Evolutionary conservation across 768 basidiomycete genomes (phyloP).

Genomic region (Lyophyllum shimeji): DNA sequence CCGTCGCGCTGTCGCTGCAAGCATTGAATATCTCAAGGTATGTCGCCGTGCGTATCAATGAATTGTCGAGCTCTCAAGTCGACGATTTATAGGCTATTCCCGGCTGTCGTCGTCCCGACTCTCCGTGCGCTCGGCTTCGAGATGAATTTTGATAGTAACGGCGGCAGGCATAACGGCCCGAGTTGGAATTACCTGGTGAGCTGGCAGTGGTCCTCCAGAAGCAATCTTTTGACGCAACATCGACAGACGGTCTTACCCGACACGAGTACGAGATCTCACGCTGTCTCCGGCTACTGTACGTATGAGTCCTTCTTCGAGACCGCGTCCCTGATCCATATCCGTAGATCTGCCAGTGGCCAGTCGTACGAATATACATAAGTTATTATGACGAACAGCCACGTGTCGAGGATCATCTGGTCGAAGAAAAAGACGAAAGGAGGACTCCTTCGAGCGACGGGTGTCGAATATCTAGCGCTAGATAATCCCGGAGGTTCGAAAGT

Average conservation of each 20-base stretch:
- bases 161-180: conserved; percentile 11
- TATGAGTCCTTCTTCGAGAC: background rate
- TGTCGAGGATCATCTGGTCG: conserved; percentile 11
- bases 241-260: conserved; percentile 9
- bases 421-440: background rate
- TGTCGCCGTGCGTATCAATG: background rate
- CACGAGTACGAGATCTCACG: conserved; percentile 14
- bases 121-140: conserved; percentile 10
- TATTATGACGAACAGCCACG: conserved; percentile 10
- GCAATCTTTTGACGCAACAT: background rate
- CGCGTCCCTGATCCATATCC: background rate
- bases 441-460: conserved; percentile 5
- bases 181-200: conserved; percentile 14
- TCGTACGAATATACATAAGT: conserved; percentile 10
- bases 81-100: conserved; percentile 2
- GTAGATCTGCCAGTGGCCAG: conserved; percentile 12
- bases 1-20: conserved; percentile 11
- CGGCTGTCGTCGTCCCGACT: conserved; percentile 11
- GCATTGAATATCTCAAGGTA: conserved; percentile 14
- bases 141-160: conserved; percentile 13
- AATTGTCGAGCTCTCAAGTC: background rate
- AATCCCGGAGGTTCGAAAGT: background rate
- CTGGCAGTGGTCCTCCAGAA: background rate
- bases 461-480: conserved; percentile 10
- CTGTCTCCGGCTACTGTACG: conserved; percentile 15